Evolutionary conservation across 257 asterid species (phyloP).

Genomic region (Phtheirospermum japonicum): DNA sequence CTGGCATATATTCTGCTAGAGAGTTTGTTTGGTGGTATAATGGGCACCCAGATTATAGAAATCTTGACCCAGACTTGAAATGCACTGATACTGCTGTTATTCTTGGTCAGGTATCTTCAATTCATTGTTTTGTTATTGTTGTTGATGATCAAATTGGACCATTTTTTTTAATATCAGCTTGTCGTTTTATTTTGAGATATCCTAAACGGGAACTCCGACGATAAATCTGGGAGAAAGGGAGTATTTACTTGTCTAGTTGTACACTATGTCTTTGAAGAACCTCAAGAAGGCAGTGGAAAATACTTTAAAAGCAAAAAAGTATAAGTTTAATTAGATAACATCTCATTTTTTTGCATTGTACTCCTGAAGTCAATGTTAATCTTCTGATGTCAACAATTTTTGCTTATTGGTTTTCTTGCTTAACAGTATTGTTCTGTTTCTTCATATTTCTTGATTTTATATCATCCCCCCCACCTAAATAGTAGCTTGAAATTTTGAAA

Average conservation of each 20-base stretch:
- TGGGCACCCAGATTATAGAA: conserved; percentile 85
- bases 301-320: background rate
- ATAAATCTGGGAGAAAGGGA: background rate
- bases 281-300: background rate
- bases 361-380: conserved; percentile 9
- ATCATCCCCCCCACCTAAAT: too few species aligned
- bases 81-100: conserved; percentile 78
- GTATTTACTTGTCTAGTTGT: background rate
- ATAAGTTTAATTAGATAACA: background rate
- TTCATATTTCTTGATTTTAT: background rate
- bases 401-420: conserved; percentile 2
- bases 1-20: conserved; percentile 74
- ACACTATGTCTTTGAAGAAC: background rate
- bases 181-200: conserved; percentile 6
- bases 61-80: conserved; percentile 73
- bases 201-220: background rate
- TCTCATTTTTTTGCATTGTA: background rate
- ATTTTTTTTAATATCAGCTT: background rate
- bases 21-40: conserved; percentile 99
- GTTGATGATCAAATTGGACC: background rate
- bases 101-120: conserved; percentile 73
- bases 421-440: background rate
- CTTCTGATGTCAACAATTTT: background rate
- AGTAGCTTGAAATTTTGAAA: background rate
- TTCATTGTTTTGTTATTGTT: background rate